Base-by-base conservation (phyloP, 176 grass and related monocot species). In the Cenchrus purpureus region DNA sequence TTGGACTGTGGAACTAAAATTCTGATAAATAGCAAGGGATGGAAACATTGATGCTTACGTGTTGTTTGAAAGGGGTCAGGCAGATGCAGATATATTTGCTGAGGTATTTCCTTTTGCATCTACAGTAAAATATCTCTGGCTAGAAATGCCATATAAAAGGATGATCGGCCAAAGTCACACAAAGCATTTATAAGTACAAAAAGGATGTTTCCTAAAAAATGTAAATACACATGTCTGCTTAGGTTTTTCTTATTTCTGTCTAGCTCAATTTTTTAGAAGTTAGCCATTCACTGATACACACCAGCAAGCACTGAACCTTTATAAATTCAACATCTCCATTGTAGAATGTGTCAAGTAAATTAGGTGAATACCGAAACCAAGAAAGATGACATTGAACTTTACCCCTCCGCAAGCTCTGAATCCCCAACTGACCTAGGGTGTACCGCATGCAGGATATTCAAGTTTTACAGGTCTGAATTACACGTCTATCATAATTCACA, bases 241-340 rank as follows among this genome's bases (percentile, higher is more conserved):
- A 40, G 3, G 37, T 40, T 3, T 40, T 40, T 40, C 3, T 4
- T 40, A 40, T 40, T 40, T 40, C 37, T 40, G 37, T 40, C 37
- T 40, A 40, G 4, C 37, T 40, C 37, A 40, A 40, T 40, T 40
- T 40, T 40, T 4, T 40, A 40, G 37, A 40, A 40, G 14, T 37
- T 28, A 82, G 65, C 19, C 12, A 87, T 16, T 57, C 54, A 32
- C 20, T 43, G 44, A 80, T 49, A 87, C 20, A 32, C 31, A 32
- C 42, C 69, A 87, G 25, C 51, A 82, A 57, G 78, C 52, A 50
- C 43, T 52, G 43, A 51, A 20, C 19, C 29, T 77, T 77, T 53
- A 10, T 15, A 65, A 32, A 63, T 67, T 76, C 10, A n/a, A 45
- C 12, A 74, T 22, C 37, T 59, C 42, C 40, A 75, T 8, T 58